Base-by-base conservation (phyloP, 2,329 filamentous ascomycete species). In the Hypoxylon sp. region DNA sequence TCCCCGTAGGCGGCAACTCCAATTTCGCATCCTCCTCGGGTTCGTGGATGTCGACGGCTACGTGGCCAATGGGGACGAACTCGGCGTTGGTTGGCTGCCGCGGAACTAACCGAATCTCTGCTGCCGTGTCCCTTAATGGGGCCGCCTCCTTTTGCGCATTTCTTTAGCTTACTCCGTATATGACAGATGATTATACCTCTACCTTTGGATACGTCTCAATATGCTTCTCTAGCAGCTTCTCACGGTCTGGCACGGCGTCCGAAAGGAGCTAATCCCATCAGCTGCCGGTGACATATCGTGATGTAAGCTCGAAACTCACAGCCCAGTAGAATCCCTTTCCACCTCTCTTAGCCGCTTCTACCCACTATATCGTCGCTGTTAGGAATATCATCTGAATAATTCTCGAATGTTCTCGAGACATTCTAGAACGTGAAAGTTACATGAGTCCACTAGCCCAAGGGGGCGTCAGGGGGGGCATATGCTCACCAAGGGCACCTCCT, bases 11-110 rank as follows among this genome's bases (percentile, higher is more conserved):
- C 17, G 74, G 73, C 32, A 79, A 71, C 20, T 70, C 72, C 37
- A 79, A 71, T 48, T 71, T 56, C 34, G 53, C 57, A 57, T 79
- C 73, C 11, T 74, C 69, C 1, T 75, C 71, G 1, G 74, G 67
- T n/a, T 59, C 44, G 19, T 75, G 73, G 17, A 72, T 49, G 44
- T 79, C 77, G 3, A 81, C 70, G 6, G 75, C 77, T 17, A 79
- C 72, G 69, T 81, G 79, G 10, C 80, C 79, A 50, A 81, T 72
- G n/a, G 80, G 79, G 4, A 71, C 57, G 67, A 80, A 80, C 26
- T 60, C 47, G 15, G 55, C 62, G 15, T 60, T 60, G 17, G 74
- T 77, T 24, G 78, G 75, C 13, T 71, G 67, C 34, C 77, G 68
- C 26, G 67, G 66, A 1, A 69, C 59, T 3, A 71, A 71, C 49